These are phyloP conservation scores for Alnus rubra DNA, from an alignment of 306 rosid genomes.

Conservation along the genomic window DNA sequence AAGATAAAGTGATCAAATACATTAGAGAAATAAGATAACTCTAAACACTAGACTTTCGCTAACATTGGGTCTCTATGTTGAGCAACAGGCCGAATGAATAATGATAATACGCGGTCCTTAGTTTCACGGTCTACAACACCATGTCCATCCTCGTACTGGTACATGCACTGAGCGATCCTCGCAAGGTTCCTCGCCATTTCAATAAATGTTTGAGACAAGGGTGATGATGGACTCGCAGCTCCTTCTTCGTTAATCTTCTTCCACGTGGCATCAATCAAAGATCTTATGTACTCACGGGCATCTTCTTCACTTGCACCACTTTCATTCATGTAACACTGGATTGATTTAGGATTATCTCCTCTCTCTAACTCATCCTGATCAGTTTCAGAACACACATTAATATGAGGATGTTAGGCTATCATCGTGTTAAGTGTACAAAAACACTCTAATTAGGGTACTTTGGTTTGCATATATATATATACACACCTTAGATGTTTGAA, in stretches of 20 bases:
- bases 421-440: neutral
- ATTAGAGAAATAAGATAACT: too few relatives aligned
- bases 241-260: constrained; percentile 16
- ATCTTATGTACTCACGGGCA: neutral
- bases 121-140: neutral
- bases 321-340: constrained; percentile 35
- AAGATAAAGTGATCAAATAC: too few relatives aligned
- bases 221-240: neutral
- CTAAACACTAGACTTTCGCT: too few relatives aligned
- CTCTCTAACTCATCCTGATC: constrained; percentile 13
- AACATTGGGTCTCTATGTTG: too few relatives aligned
- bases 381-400: neutral
- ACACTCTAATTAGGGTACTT: neutral
- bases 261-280: constrained; percentile 17
- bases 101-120: neutral
- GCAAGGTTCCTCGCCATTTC: constrained; percentile 6
- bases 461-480: neutral
- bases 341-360: constrained; percentile 17
- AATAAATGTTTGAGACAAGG: neutral
- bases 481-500: constrained; percentile 11
- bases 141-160: constrained; percentile 12
- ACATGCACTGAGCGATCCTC: constrained; percentile 19
- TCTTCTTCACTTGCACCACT: constrained; percentile 10
- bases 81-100: neutral
- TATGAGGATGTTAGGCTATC: neutral